A percentile compares a stretch with the other conserved stretches of the same genome.
These are phyloP conservation scores for Mallotus japonicus DNA, from an alignment of 441 rosid species.

Conservation along the genomic window DNA sequence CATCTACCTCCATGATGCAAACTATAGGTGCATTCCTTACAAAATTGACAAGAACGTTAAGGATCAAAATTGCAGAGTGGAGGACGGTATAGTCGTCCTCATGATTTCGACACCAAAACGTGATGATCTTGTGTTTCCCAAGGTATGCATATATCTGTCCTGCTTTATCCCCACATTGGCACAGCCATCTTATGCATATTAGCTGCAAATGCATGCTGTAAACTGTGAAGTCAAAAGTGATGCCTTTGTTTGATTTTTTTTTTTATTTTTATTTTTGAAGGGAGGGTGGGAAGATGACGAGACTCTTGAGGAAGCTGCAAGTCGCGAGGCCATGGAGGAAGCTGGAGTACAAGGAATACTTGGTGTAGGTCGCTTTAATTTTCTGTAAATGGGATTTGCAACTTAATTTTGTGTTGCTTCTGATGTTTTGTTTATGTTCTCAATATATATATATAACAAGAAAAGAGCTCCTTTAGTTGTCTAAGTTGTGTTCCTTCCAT, in stretches of 20 bases:
- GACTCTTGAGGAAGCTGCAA: slow-evolving; percentile 52
- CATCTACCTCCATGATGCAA: neutral
- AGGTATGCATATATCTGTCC: slow-evolving; percentile 28
- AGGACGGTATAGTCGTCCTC: slow-evolving; percentile 43
- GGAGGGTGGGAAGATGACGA: slow-evolving; percentile 79
- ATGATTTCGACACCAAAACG: slow-evolving; percentile 70
- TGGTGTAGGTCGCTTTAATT: slow-evolving; percentile 38
- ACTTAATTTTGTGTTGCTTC: neutral
- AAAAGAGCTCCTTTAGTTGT: too few relatives aligned
- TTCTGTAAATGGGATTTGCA: neutral
- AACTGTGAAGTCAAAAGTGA: neutral
- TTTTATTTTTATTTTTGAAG: slow-evolving; percentile 4
- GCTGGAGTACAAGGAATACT: slow-evolving; percentile 64
- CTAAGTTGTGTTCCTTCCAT: too few relatives aligned
- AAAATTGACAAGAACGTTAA: slow-evolving; percentile 34
- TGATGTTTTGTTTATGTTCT: too few relatives aligned
- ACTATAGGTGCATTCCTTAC: slow-evolving; percentile 57
- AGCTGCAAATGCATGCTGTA: too few relatives aligned
- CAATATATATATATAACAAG: too few relatives aligned
- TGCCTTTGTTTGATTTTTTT: neutral
- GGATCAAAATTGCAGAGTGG: slow-evolving; percentile 18
- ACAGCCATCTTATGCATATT: too few relatives aligned
- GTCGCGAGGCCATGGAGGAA: slow-evolving; percentile 67
- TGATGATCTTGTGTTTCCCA: slow-evolving; percentile 60
- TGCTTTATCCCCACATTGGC: neutral